Percentiles rank a stretch among this genome's conserved stretches.
phyloP scores from a whole-genome alignment of 2,329 filamentous ascomycete genomes.

The Colletotrichum phormii region DNA sequence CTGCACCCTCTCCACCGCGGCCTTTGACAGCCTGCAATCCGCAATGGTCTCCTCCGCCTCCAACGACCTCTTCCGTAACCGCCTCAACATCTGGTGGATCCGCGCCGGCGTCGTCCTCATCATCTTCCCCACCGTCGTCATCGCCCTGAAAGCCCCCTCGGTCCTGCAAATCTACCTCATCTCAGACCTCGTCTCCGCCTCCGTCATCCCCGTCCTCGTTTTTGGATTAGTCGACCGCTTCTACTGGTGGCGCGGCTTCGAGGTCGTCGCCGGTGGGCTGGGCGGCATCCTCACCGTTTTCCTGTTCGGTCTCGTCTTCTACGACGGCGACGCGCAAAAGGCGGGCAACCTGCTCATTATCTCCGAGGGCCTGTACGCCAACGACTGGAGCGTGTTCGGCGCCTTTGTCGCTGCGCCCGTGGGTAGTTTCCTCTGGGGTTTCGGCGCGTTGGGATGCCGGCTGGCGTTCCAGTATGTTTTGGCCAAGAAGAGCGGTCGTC shows the following conservation, averaged over 20 bases:
- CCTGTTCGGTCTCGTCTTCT: conserved; percentile 84
- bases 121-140: conserved; percentile 79
- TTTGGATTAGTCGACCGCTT: conserved; percentile 74
- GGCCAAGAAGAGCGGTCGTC: conserved; percentile 68
- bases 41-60: conserved; percentile 88
- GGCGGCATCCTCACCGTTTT: conserved; percentile 85
- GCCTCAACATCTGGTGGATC: conserved; percentile 80
- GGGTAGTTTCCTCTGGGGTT: conserved; percentile 79
- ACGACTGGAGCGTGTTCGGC: conserved; percentile 86
- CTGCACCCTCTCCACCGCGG: conserved; percentile 78
- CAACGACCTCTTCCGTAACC: conserved; percentile 88
- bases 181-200: conserved; percentile 81
- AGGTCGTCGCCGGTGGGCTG: conserved; percentile 81
- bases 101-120: conserved; percentile 76
- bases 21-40: conserved; percentile 84
- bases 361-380: conserved; percentile 77
- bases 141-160: conserved; percentile 79
- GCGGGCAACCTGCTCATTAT: conserved; percentile 78
- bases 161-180: conserved; percentile 87
- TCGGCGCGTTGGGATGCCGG: conserved; percentile 70
- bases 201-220: conserved; percentile 79
- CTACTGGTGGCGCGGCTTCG: conserved; percentile 84
- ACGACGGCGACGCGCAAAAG: conserved; percentile 74
- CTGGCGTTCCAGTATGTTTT: conserved; percentile 67
- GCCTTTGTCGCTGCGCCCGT: conserved; percentile 85